phyloP scores from a whole-genome alignment of 768 basidiomycete species.

The Termitomyces sp. region DNA sequence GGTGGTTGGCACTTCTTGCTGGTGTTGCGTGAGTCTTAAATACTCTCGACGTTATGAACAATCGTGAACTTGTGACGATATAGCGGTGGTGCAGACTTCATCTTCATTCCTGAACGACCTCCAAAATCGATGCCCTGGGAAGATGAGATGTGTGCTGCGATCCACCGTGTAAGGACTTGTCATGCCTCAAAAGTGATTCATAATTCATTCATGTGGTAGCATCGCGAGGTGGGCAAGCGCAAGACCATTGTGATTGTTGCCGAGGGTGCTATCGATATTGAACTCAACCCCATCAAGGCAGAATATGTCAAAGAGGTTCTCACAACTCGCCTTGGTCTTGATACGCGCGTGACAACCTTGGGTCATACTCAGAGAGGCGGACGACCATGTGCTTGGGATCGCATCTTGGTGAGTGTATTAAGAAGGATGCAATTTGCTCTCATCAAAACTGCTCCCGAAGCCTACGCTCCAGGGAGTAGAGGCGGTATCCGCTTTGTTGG shows the following conservation, averaged over 20 bases:
- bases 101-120: constrained; percentile 95
- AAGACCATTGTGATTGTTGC: constrained; percentile 99
- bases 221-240: constrained; percentile 87
- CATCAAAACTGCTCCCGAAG: constrained; percentile 31
- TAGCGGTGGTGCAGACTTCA: constrained; percentile 90
- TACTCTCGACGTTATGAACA: background rate
- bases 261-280: constrained; percentile 87
- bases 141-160: constrained; percentile 81
- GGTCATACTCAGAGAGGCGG: constrained; percentile 98
- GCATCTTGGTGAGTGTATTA: constrained; percentile 66
- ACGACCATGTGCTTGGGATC: constrained; percentile 86
- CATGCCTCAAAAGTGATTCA: background rate
- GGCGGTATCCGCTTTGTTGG: constrained; percentile 83
- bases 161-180: constrained; percentile 56
- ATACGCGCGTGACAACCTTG: constrained; percentile 93
- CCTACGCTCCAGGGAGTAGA: constrained; percentile 96
- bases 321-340: constrained; percentile 79
- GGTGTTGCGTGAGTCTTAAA: constrained; percentile 71
- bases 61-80: background rate
- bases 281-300: constrained; percentile 88
- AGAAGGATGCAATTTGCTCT: background rate
- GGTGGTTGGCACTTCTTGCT: constrained; percentile 95
- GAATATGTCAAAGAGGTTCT: constrained; percentile 90
- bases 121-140: constrained; percentile 82
- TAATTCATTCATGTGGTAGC: constrained; percentile 39